Conservation (phyloP, 148 eudicot genomes). For the Euryodendron excelsum region DNA sequence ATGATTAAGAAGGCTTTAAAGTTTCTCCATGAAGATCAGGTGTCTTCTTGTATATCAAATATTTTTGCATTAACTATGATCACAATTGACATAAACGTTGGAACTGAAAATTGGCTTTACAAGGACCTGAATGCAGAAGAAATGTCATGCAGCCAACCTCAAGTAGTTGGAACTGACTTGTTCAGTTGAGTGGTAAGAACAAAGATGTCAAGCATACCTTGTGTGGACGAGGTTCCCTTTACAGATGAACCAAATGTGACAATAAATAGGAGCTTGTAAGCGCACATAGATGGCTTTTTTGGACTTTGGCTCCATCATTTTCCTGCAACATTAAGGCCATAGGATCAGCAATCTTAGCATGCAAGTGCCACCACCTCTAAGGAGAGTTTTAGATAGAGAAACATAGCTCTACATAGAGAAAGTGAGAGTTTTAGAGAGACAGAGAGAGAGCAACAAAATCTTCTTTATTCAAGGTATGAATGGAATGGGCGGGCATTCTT, state of each 20-base stretch:
- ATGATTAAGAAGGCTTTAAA: neutral
- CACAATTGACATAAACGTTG: too few relatives aligned
- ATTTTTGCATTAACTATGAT: neutral
- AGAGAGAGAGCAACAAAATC: too few relatives aligned
- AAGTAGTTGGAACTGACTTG: neutral
- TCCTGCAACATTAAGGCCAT: constrained; percentile 44
- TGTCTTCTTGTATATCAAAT: neutral
- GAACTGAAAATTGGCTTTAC: neutral
- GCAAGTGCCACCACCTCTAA: constrained; percentile 1
- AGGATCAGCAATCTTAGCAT: constrained; percentile 9
- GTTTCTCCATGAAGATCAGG: neutral
- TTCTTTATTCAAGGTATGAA: too few relatives aligned
- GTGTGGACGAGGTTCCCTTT: constrained; percentile 61
- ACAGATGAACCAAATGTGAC: constrained; percentile 82
- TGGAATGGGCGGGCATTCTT: too few relatives aligned
- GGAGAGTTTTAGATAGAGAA: too few relatives aligned
- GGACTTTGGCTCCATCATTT: constrained; percentile 69
- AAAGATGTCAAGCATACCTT: constrained; percentile 43
- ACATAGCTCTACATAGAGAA: too few relatives aligned
- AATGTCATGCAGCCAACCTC: neutral
- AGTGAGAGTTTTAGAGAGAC: neutral
- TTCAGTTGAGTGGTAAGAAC: neutral
- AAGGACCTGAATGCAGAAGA: neutral
- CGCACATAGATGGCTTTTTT: constrained; percentile 73
- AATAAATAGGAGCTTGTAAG: constrained; percentile 61